Percentiles rank a stretch among this genome's conserved stretches.
phyloP scores from a whole-genome alignment of 164 flowering plant species.

The Warburgia ugandensis region DNA sequence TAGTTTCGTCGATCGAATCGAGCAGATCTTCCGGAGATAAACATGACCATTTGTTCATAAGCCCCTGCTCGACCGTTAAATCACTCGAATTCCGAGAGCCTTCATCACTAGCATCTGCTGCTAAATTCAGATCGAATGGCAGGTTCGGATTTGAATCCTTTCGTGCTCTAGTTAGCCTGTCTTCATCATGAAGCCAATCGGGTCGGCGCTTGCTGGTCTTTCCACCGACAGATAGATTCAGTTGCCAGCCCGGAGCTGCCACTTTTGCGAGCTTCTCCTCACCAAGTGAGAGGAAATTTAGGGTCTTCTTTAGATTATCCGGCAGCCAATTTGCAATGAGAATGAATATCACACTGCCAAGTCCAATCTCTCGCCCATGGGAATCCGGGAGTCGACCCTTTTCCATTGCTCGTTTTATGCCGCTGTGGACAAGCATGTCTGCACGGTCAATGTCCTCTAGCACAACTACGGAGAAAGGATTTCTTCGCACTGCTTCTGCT shows the following conservation, averaged over 20 bases:
- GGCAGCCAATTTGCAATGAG: constrained; percentile 64
- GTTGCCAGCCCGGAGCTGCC: constrained; percentile 47
- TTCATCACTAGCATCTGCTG: constrained; percentile 44
- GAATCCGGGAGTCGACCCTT: constrained; percentile 75
- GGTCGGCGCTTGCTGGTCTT: constrained; percentile 52
- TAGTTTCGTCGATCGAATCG: constrained; percentile 44
- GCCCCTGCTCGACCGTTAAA: constrained; percentile 70
- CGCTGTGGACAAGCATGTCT: constrained; percentile 57
- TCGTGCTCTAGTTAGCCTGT: constrained; percentile 38
- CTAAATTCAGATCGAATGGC: constrained; percentile 65
- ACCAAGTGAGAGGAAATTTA: constrained; percentile 15
- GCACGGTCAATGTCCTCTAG: constrained; percentile 79
- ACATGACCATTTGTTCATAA: constrained; percentile 33
- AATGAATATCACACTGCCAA: constrained; percentile 74
- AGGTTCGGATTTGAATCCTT: constrained; percentile 30
- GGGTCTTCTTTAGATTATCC: constrained; percentile 20
- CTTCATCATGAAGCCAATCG: constrained; percentile 38
- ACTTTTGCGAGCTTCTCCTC: constrained; percentile 42
- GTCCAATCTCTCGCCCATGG: constrained; percentile 79
- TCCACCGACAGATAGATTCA: constrained; percentile 35
- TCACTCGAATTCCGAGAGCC: constrained; percentile 73
- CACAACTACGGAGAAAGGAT: constrained; percentile 71
- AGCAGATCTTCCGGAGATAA: constrained; percentile 32
- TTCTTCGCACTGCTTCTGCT: constrained; percentile 69
- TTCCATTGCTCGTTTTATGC: constrained; percentile 81